Percentiles rank a stretch among this genome's conserved stretches.
phyloP scores from a whole-genome alignment of 2,329 filamentous ascomycete species.

The Aspergillus brasiliensis region DNA sequence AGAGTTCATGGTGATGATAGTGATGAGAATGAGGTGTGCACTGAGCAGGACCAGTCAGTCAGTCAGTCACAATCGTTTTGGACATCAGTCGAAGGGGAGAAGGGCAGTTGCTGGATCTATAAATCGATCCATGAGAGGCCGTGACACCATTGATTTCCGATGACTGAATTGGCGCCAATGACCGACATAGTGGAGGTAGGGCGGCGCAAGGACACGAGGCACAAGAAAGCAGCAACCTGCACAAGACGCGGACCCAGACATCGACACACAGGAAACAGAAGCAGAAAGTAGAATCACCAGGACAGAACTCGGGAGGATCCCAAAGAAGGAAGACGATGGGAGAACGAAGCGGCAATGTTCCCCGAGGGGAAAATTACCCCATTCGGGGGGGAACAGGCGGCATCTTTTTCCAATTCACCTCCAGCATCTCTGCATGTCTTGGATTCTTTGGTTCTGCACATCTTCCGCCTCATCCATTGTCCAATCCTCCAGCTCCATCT shows the following conservation, averaged over 20 bases:
- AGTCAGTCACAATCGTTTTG: background rate
- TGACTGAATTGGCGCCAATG: background rate
- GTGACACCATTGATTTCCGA: no score
- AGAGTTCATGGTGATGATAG: background rate
- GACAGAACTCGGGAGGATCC: background rate
- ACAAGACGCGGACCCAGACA: no score
- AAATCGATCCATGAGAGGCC: background rate
- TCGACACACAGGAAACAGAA: background rate
- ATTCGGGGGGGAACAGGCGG: slow-evolving; percentile 13
- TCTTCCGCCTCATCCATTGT: background rate
- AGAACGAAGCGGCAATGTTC: slow-evolving; percentile 12
- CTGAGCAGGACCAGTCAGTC: background rate
- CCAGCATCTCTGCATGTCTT: background rate
- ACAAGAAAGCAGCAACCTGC: no score
- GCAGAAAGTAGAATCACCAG: background rate
- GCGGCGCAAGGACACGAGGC: no score
- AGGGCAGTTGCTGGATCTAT: background rate
- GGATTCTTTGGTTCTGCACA: background rate
- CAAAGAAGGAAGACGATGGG: background rate
- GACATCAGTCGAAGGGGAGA: background rate
- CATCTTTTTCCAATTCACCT: slow-evolving; percentile 14
- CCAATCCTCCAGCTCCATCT: no score
- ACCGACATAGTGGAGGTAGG: background rate
- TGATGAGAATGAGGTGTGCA: background rate
- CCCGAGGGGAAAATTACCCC: slow-evolving; percentile 5